Base-by-base conservation (phyloP, 2,329 filamentous ascomycete species). In the Alternaria rosae region DNA sequence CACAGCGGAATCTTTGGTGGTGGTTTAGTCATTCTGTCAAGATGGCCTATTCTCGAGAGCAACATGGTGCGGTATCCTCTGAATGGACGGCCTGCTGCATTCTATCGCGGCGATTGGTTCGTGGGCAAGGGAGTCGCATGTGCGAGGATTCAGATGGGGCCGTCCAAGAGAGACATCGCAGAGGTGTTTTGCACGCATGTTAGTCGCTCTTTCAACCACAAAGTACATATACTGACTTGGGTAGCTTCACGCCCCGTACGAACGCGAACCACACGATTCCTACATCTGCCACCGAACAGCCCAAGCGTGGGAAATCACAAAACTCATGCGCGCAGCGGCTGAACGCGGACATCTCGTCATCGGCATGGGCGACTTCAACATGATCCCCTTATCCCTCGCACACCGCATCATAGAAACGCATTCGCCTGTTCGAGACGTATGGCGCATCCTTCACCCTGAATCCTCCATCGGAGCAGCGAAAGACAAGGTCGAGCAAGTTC, bases 111-210 rank as follows among this genome's bases (percentile, higher is more conserved):
- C 11, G 94, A 98, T 79, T 98, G 94, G 93, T 98, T 89, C 75
- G 94, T 97, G 10, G 95, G 95, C 0, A 98, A 98, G 78, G 95
- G 95, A 15, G 89, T 98, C 43, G 95, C 94, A 7, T 91, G 88
- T 74, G 94, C 94, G 3, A 87, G 87, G 65, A 91, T 98, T 69
- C 85, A 91, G 5, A 90, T 91, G 68, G 92, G 92, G 0, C 82
- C 86, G 0, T 85, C 82, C 1, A 77, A 79, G 45, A 86, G 86
- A 61, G 91, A 95, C 69, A 82, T 94, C 11, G 84, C 93, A 17
- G 93, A 97, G 74, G 92, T 98, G 2, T 97, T 98, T 77, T 94
- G 92, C 78, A 98, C 95, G 17, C 94, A 97, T 85, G 88, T 90
- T 79, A 26, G 62, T 25, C 6, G 13, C 5, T 7, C 10, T 10